Base-by-base conservation (phyloP, 441 rosid genomes). In the Aquilaria agallochum region DNA sequence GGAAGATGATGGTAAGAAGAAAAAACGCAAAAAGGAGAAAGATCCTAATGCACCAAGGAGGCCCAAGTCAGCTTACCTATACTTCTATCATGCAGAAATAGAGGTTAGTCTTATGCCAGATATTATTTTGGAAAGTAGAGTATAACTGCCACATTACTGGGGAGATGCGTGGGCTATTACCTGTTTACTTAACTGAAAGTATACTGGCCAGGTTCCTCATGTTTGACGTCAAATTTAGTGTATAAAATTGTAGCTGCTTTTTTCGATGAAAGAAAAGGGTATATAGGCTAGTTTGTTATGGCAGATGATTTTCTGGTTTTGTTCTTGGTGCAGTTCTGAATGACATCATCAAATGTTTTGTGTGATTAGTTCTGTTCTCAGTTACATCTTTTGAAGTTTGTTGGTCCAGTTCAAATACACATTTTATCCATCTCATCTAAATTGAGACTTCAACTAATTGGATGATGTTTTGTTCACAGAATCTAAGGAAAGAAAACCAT, bases 11-110 rank as follows among this genome's bases (percentile, higher is more conserved):
- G 74, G 83, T 51, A 95, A 85, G 84, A 91, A 82, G 89, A 95
- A 73, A 71, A 91, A 86, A 60, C 87, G 65, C 66, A 91, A 89
- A 73, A 89, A 74, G 87, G 88, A 85, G 77, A 95, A 95, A 74
- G 99, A 95, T 82, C 99, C 99, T 7, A 95, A 92, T 69, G 98
- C 99, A 55, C 98, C 99, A n/a, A 92, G 89, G 77, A 80, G 83
- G 68, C 92, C 99, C 0, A 68, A 83, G 85, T 76, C 92, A 66
- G 90, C 89, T 69, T 95, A 78, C 81, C 78, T 87, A 78, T 83
- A 70, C 82, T 95, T 87, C 79, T 84, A 88, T 20, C 91, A 85
- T 67, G 78, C 68, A 73, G 97, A 95, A 77, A 83, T 96, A 72
- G 97, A 92, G 83, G 99, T 95, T 58, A 58, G 84, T 72, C 48